Base-by-base conservation (phyloP, 2,329 filamentous ascomycete species). In the Cercospora sp. region DNA sequence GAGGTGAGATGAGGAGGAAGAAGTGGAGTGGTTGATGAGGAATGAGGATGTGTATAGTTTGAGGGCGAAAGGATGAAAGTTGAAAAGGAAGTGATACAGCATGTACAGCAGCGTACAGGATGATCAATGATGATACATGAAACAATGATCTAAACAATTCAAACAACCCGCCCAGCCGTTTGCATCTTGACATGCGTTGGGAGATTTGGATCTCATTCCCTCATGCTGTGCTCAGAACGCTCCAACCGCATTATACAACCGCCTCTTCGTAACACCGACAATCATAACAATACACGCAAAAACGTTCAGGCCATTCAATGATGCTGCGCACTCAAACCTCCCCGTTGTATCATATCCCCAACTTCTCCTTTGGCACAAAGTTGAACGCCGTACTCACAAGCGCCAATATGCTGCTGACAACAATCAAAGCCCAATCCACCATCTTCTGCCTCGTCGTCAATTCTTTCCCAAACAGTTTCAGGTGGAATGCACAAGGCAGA, bases 401-500 rank as follows among this genome's bases (percentile, higher is more conserved):
- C 12, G 92, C 94, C 77, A 97, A 80, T 20, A 89, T 76, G 0
- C 87, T 84, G 65, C 91, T 95, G 12, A 91, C 75, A 5, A 88
- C 78, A 75, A 97, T 89, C 73, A 97, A 80, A 16, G 82, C 77
- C 84, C 88, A 94, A 74, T 90, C 89, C 55, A 91, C 72, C 4
- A 87, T 78, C 74, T 87, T 89, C 80, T 97, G 92, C 23, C 78
- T 77, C 0, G 79, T 72, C 0, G 84, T 81, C 57, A 97, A 87
- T 68, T 94, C 89, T 60, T 88, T 85, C 58, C 89, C 88, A 78
- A 97, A 98, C 1, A 98, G 88, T 81, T 94, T 97, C 66, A 98
- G 82, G 76, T 98, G 93, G 77, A 99, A 98, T 4, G 89, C 86
- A 33, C 97, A 83, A 0, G 94, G 95, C 61, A 99, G 84, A 79